Percentiles rank a stretch among this genome's conserved stretches.
These are phyloP conservation scores for Tagetes patula DNA, from an alignment of 129 eudicot genomes.

Conservation along the genomic window DNA sequence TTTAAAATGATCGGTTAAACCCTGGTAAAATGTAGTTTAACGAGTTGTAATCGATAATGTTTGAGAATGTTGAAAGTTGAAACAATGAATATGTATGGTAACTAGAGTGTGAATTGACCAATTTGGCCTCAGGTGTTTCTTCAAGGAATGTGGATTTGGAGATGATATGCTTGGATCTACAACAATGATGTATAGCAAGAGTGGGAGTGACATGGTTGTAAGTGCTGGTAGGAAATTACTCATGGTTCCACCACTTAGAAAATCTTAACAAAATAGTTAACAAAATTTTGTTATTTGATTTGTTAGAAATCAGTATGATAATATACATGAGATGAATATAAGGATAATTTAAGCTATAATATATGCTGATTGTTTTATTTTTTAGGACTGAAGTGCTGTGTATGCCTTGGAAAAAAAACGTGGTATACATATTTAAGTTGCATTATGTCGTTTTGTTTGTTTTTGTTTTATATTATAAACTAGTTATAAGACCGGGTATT, in stretches of 20 bases:
- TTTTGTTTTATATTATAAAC: neutral
- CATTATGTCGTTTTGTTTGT: neutral
- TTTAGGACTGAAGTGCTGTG: too few species aligned
- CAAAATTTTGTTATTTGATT: neutral
- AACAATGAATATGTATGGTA: neutral
- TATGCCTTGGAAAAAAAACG: neutral
- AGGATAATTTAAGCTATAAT: neutral
- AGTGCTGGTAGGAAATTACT: conserved; percentile 73
- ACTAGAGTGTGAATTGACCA: conserved; percentile 14
- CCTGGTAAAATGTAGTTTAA: too few species aligned
- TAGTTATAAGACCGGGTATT: too few species aligned
- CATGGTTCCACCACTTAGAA: conserved; percentile 55
- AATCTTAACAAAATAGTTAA: conserved; percentile 3
- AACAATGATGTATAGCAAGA: conserved; percentile 86
- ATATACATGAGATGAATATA: neutral
- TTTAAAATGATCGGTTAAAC: too few species aligned
- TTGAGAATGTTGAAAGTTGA: neutral
- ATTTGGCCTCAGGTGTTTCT: conserved; percentile 58
- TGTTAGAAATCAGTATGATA: neutral
- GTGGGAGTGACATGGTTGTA: conserved; percentile 33
- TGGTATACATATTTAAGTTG: neutral
- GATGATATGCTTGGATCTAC: conserved; percentile 78
- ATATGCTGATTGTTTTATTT: too few species aligned
- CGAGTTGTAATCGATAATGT: too few species aligned
- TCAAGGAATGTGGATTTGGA: conserved; percentile 90